Conservation (phyloP, 108 stramenopile species). For the Nannochloropsis oceanica region DNA sequence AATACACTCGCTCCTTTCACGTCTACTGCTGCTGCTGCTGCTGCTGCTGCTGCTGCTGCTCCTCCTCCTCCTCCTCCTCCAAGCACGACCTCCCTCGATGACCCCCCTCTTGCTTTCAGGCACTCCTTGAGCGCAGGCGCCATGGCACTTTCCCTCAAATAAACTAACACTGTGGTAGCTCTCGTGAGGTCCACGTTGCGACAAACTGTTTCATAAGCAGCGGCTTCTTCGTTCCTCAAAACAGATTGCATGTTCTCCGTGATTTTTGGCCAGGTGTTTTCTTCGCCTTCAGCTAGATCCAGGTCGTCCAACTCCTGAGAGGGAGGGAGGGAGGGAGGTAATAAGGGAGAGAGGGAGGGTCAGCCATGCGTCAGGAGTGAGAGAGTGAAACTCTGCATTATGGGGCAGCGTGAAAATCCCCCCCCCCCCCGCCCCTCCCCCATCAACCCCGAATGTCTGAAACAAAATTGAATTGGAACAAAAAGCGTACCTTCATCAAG, state of each 20-base stretch:
- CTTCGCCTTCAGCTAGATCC: not conserved
- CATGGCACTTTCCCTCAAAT: not conserved
- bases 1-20: not conserved
- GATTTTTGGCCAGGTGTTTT: not conserved
- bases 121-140: not conserved
- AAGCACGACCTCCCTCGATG: not conserved
- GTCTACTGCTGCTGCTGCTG: not conserved
- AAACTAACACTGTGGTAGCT: not conserved
- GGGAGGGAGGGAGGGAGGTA: not conserved
- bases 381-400: too few species aligned
- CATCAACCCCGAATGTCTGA: too few species aligned
- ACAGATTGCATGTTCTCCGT: not conserved
- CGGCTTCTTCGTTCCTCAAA: not conserved
- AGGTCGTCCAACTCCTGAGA: not conserved
- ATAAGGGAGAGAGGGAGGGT: too few species aligned
- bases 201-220: not conserved
- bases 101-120: not conserved
- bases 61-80: not conserved
- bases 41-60: not conserved
- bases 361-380: too few species aligned
- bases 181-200: not conserved
- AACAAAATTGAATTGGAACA: too few species aligned
- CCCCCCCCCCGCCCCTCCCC: too few species aligned
- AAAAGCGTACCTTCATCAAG: not conserved
- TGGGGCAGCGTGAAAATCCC: too few species aligned